Base-by-base conservation (phyloP, 73 alveolate species). In the Tetrahymena thermophila region DNA sequence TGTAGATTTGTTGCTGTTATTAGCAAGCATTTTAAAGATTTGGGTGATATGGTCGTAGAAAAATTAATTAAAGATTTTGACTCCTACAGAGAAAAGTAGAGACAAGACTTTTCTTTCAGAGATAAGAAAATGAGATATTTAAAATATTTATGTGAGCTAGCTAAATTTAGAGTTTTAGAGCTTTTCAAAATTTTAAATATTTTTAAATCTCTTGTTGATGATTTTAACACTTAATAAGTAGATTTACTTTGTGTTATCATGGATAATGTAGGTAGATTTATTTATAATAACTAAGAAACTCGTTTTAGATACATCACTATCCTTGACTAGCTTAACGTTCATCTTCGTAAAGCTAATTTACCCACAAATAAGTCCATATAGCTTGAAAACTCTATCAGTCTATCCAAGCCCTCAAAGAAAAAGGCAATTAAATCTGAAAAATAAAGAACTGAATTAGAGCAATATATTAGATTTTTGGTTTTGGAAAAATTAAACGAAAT, bases 1-100 rank as follows among this genome's bases (percentile, higher is more conserved):
- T 95, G 97, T 43, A 93, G 97, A 25, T 95, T 95, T 19, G 71
- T 95, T 17, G 97, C 97, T 25, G 94, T 94, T 35, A n/a, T 95
- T 10, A 85, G 97, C 55, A 95, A 95, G 37, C 84, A 95, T 85
- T 95, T 85, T 35, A 95, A 95, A 50, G 97, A 95, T 35, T 85
- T 57, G 56, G 97, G 94, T 23, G 97, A 95, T n/a, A 94, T 85
- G 50, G 85, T 95, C 8, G 84, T 57, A 35, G 94, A 95, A 95
- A 84, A 71, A n/a, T 95, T 95, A 56, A 35, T 95, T 55, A 94
- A 95, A 34, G 43, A 85, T 50, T 95, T 85, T 34, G 89, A 71
- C 31, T 71, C 89, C 37, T 71, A 71, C 37, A 71, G 84, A 55
- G 84, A 34, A 89, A 85, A 89, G 85, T 11, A 95, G 50, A 55